Evolutionary conservation across 306 rosid species (phyloP).

Genomic region (Pterocarpus macrocarpus): DNA sequence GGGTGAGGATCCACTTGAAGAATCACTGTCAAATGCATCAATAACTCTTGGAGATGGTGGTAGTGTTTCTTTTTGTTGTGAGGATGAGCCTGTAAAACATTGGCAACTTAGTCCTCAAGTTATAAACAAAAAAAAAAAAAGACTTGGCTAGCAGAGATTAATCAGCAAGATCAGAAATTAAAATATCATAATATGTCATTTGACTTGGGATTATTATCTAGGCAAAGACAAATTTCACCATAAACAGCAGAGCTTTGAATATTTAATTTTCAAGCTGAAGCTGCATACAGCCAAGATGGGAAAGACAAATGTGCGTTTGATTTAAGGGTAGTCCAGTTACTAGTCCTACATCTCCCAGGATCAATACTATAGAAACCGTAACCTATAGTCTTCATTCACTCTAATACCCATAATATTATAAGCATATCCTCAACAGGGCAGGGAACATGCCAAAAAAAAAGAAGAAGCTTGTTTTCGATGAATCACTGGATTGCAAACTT

Average conservation of each 20-base stretch:
- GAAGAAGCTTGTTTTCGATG: too few relatives aligned
- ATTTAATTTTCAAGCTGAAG: neutral
- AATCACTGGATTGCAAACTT: too few relatives aligned
- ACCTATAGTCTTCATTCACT: too few relatives aligned
- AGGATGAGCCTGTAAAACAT: slow-evolving; percentile 64
- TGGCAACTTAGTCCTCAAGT: slow-evolving; percentile 19
- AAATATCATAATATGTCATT: slow-evolving; percentile 27
- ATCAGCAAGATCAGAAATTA: slow-evolving; percentile 15
- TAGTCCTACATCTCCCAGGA: too few relatives aligned
- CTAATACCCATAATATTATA: too few relatives aligned
- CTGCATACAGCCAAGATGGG: slow-evolving; percentile 1
- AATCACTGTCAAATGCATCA: slow-evolving; percentile 71
- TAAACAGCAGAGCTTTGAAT: slow-evolving; percentile 21
- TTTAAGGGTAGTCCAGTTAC: neutral
- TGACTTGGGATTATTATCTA: neutral
- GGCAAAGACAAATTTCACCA: slow-evolving; percentile 3
- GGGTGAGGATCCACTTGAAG: slow-evolving; percentile 81
- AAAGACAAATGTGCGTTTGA: neutral
- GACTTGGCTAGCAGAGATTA: neutral
- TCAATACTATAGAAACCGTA: too few relatives aligned
- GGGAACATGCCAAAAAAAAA: too few relatives aligned
- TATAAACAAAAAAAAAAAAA: slow-evolving; percentile 5
- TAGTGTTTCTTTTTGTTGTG: slow-evolving; percentile 62
- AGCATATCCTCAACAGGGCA: too few relatives aligned
- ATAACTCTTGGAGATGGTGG: slow-evolving; percentile 69